Percentiles rank a stretch among this genome's conserved stretches.
phyloP scores from a whole-genome alignment of 1,139 yeast species.

The Eremothecium sinecaudum region DNA sequence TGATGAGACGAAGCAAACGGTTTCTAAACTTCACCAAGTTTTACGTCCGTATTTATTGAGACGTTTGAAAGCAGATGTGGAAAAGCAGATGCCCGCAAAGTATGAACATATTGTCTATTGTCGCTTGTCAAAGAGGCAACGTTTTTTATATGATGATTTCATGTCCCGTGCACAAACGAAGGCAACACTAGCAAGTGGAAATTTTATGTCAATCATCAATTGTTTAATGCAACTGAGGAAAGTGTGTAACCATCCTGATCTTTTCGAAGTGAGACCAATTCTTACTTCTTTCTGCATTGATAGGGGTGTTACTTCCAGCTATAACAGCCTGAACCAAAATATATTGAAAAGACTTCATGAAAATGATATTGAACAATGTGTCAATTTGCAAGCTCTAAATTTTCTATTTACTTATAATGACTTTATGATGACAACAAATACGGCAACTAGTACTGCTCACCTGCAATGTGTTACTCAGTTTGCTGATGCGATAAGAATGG shows the following conservation, averaged over 20 bases:
- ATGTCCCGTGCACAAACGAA: constrained; percentile 95
- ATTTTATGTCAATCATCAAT: constrained; percentile 87
- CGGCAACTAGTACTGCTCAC: constrained; percentile 38
- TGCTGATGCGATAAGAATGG: constrained; percentile 34
- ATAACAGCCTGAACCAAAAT: constrained; percentile 36
- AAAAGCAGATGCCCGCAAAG: constrained; percentile 97
- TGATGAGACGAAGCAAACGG: constrained; percentile 73
- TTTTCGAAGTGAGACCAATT: constrained; percentile 92
- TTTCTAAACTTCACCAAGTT: constrained; percentile 83
- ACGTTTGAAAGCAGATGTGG: constrained; percentile 91
- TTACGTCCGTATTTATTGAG: constrained; percentile 85
- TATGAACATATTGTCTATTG: constrained; percentile 93
- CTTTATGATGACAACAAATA: constrained; percentile 37
- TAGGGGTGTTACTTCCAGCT: constrained; percentile 50
- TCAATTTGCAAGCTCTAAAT: constrained; percentile 54
- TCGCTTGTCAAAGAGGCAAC: constrained; percentile 82
- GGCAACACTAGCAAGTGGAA: constrained; percentile 90
- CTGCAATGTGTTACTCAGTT: constrained; percentile 43
- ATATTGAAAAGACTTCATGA: constrained; percentile 36
- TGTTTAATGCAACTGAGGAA: constrained; percentile 97
- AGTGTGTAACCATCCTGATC: constrained; percentile 95
- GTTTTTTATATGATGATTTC: constrained; percentile 89
- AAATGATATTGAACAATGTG: constrained; percentile 25
- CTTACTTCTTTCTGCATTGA: constrained; percentile 79
- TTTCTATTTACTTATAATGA: constrained; percentile 47